Evolutionary conservation across 371 early-diverging fungal genomes (phyloP).

Genomic region (Homolaphlyctis polyrhiza): DNA sequence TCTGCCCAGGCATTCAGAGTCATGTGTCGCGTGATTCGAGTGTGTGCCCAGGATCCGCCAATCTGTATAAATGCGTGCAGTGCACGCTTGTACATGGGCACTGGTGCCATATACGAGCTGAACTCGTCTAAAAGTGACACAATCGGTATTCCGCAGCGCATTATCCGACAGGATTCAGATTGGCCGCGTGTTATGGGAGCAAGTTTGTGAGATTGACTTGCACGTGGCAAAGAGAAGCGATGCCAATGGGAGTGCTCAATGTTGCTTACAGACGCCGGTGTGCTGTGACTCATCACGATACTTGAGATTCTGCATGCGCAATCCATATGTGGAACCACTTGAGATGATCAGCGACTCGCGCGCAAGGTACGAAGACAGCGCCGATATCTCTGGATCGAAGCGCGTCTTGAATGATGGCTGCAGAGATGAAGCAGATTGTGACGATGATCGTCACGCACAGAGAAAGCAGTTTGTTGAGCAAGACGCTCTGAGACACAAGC

Average conservation of each 20-base stretch:
- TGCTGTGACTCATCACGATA: conserved; percentile 71
- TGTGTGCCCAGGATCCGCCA: conserved; percentile 73
- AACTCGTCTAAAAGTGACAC: conserved; percentile 66
- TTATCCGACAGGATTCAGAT: neutral
- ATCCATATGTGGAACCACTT: conserved; percentile 46
- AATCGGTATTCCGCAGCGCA: neutral
- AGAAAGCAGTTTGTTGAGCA: neutral
- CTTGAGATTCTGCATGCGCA: conserved; percentile 54
- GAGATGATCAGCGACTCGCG: conserved; percentile 39
- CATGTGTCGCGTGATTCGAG: conserved; percentile 51
- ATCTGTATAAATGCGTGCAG: conserved; percentile 56
- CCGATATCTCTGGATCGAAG: conserved; percentile 35
- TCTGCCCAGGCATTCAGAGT: conserved; percentile 79
- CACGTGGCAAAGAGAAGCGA: neutral
- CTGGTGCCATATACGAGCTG: conserved; percentile 52
- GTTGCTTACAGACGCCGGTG: conserved; percentile 50
- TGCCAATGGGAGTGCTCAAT: neutral
- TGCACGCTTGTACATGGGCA: conserved; percentile 55
- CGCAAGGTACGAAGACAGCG: conserved; percentile 32
- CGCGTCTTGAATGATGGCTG: neutral
- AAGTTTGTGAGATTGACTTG: neutral
- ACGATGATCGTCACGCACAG: neutral
- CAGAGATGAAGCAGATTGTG: neutral
- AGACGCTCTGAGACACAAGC: too few species aligned
- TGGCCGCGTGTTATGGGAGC: too few species aligned